Evolutionary conservation across 164 flowering plant species (phyloP).

Genomic region (Macadamia tetraphylla): DNA sequence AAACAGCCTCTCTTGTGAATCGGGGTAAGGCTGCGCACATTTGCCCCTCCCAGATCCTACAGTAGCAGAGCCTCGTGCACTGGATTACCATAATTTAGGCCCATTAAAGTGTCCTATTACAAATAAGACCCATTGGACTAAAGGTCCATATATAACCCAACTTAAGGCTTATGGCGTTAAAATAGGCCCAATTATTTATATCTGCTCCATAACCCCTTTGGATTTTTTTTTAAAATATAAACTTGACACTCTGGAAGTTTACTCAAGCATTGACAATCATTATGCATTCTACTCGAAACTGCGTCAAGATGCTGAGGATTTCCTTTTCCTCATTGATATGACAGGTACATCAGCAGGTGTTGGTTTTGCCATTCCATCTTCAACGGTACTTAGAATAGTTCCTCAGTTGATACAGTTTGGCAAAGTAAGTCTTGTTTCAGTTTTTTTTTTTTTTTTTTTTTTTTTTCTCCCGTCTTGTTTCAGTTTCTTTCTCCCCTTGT

Average conservation of each 20-base stretch:
- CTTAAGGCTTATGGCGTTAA: no score
- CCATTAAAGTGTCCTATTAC: no score
- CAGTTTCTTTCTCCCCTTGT: neutral
- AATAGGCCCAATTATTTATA: no score
- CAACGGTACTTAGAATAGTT: slow-evolving; percentile 70
- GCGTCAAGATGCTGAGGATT: neutral
- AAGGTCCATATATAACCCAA: no score
- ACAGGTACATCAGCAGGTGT: slow-evolving; percentile 96
- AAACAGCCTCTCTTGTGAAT: no score
- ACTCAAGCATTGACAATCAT: neutral
- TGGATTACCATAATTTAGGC: no score
- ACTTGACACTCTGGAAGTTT: neutral
- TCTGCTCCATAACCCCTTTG: no score
- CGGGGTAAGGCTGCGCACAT: no score
- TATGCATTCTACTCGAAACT: neutral
- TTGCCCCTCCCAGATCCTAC: no score
- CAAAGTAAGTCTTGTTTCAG: slow-evolving; percentile 38
- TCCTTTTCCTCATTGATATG: slow-evolving; percentile 8
- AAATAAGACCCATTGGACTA: no score
- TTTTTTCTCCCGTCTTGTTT: neutral
- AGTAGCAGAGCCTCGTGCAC: no score
- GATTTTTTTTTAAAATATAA: no score
- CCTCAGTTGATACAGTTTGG: slow-evolving; percentile 90
- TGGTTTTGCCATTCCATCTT: slow-evolving; percentile 93
- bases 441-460: neutral